Conservation (phyloP, 169 alveolate species). For the Eimeria nieschulzi region DNA sequence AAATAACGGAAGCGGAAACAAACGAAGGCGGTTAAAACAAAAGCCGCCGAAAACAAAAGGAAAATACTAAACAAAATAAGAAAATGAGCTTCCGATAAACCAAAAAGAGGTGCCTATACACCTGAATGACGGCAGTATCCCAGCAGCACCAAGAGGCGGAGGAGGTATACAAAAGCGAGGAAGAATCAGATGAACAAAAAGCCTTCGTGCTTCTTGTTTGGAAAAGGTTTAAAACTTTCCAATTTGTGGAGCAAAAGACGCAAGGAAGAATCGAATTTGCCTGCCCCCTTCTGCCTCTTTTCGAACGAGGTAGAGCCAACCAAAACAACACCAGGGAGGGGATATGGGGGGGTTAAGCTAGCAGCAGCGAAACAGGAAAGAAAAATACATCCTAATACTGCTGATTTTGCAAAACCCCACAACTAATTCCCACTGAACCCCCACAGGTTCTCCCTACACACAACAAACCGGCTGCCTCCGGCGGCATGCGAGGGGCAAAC, state of each 20-base stretch:
- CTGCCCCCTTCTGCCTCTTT: conserved; percentile 25
- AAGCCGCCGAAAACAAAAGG: no score
- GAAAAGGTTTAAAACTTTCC: neutral
- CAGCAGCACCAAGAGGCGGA: neutral
- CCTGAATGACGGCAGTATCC: neutral
- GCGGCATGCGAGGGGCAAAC: conserved; percentile 60
- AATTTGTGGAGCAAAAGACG: conserved; percentile 14
- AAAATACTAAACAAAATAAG: neutral
- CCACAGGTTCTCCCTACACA: conserved; percentile 36
- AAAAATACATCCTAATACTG: conserved; percentile 3
- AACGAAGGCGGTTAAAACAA: no score
- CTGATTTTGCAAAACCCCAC: conserved; percentile 59
- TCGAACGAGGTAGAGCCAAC: no score
- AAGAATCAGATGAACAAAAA: no score
- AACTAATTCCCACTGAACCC: conserved; percentile 26
- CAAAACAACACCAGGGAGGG: neutral
- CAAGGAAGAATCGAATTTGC: neutral
- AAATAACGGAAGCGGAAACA: no score
- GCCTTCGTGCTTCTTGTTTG: no score
- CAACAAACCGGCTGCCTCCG: conserved; percentile 40
- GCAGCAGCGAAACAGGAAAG: conserved; percentile 18
- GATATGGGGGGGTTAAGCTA: neutral
- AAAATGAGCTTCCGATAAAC: neutral
- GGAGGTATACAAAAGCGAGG: no score
- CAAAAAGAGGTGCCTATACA: conserved; percentile 60